Evolutionary conservation across 805 yeast genomes (phyloP), one percentile per base, ranked within the genome.

Genomic region (Ogataea saltuana): DNA sequence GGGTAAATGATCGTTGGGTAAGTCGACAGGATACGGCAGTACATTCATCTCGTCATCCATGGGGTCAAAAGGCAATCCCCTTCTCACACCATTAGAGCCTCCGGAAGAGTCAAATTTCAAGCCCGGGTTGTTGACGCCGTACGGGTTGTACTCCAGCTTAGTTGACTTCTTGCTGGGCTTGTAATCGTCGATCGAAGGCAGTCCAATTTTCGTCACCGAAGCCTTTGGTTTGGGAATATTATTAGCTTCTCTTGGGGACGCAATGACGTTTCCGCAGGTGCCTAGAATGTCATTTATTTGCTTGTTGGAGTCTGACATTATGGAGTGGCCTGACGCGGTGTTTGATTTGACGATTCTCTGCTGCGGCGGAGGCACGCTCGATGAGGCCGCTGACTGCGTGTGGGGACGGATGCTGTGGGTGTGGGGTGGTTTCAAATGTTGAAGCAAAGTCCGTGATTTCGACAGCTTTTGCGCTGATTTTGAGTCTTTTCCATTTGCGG

Each of bases 1-100:
- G 0, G 93, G 91, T 28, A 86, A 63, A 51, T 67, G 72, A 23
- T 75, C 78, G 59, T 86, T 85, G 2, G 95, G 95, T 55, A 81
- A 77, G 13, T 76, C 78, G 16, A 85, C 76, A 1, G 93, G 93
- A 48, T 79, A 71, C 2, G 83, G 78, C 46, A 85, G 64, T 10
- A 80, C 64, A 27, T 80, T 70, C 18, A 72, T 68, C 38, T 75
- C 76, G 35, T 65, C 70, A 29, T 56, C 63, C 6, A 44, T 48
- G 2, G 63, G 51, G 41, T 60, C 59, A 21, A 46, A 54, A 26
- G 34, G 46, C 39, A 40, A 42, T 36, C 45, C 35, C 31, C 39
- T 69, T 66, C 58, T 48, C 50, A 49, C 45, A 49, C 39, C 39
- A 17, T 12, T 17, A 4, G 27, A 7, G 13, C 21, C 21, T 3